A percentile compares a stretch with the other conserved stretches of the same genome.
phyloP scores from a whole-genome alignment of 192 early-diverging fungal species.

The Backusella psychrophila region DNA sequence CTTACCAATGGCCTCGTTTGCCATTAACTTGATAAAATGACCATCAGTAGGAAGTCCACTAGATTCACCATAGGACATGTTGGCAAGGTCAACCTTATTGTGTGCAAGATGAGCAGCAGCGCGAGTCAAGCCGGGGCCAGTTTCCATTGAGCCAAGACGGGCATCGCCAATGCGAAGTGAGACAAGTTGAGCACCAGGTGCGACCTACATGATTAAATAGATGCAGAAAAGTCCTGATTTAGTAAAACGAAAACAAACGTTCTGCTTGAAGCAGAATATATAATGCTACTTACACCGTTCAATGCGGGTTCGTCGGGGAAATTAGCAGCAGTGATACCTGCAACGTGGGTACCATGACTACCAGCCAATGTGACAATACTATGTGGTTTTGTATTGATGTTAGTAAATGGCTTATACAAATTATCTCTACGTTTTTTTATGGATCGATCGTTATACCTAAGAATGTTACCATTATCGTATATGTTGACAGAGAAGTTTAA shows the following conservation, averaged over 20 bases:
- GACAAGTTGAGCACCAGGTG: constrained; percentile 93
- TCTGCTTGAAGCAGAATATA: neutral
- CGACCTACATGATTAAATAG: constrained; percentile 47
- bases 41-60: constrained; percentile 67
- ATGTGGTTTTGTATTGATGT: neutral
- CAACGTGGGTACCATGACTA: constrained; percentile 94
- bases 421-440: neutral
- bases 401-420: neutral
- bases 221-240: constrained; percentile 1
- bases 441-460: constrained; percentile 39
- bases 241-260: neutral
- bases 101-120: constrained; percentile 74
- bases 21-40: constrained; percentile 78
- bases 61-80: constrained; percentile 92
- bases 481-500: constrained; percentile 93
- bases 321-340: constrained; percentile 88
- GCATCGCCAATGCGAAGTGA: constrained; percentile 92
- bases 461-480: constrained; percentile 76
- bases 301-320: constrained; percentile 80
- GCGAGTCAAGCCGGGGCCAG: constrained; percentile 76
- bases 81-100: constrained; percentile 68
- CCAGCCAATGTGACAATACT: constrained; percentile 82
- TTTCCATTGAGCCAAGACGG: constrained; percentile 69
- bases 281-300: constrained; percentile 65
- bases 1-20: constrained; percentile 82